These are phyloP conservation scores for Penicillium brasilianum DNA, from an alignment of 2,329 filamentous ascomycete species.

Conservation along the genomic window DNA sequence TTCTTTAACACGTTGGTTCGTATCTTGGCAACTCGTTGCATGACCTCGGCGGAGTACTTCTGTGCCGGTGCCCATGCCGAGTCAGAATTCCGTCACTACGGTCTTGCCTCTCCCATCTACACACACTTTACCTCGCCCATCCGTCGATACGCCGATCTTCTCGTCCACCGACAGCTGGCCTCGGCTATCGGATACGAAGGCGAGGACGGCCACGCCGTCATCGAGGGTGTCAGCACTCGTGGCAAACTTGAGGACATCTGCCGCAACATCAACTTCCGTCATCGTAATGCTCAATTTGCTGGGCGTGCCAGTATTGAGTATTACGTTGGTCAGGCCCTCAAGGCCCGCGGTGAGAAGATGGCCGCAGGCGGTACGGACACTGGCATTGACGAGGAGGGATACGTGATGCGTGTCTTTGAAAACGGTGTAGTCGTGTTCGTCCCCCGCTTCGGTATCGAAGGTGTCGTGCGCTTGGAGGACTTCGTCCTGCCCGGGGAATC, in stretches of 20 bases:
- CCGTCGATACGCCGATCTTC: conserved; percentile 93
- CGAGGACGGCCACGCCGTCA: conserved; percentile 65
- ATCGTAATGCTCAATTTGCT: conserved; percentile 95
- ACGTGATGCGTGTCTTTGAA: conserved; percentile 95
- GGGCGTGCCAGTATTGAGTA: conserved; percentile 94
- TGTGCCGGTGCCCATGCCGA: conserved; percentile 91
- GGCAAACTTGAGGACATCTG: conserved; percentile 89
- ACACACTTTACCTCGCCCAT: conserved; percentile 99
- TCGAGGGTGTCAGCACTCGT: conserved; percentile 78
- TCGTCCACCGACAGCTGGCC: conserved; percentile 91
- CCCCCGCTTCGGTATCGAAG: conserved; percentile 93
- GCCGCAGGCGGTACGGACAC: conserved; percentile 40
- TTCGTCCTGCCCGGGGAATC: conserved; percentile 69
- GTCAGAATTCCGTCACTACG: conserved; percentile 95
- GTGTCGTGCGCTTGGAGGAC: conserved; percentile 83
- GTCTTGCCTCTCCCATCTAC: conserved; percentile 94
- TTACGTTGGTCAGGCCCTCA: conserved; percentile 95
- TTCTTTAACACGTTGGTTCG: conserved; percentile 99
- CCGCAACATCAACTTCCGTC: conserved; percentile 97
- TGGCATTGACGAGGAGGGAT: conserved; percentile 80
- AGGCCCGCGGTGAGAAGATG: conserved; percentile 64
- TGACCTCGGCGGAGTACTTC: conserved; percentile 99
- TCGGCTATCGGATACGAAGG: conserved; percentile 87
- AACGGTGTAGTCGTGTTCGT: conserved; percentile 98
- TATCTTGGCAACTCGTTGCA: conserved; percentile 96